Base-by-base conservation (phyloP, 2,329 filamentous ascomycete genomes). In the Cucurbitaria berberidis region DNA sequence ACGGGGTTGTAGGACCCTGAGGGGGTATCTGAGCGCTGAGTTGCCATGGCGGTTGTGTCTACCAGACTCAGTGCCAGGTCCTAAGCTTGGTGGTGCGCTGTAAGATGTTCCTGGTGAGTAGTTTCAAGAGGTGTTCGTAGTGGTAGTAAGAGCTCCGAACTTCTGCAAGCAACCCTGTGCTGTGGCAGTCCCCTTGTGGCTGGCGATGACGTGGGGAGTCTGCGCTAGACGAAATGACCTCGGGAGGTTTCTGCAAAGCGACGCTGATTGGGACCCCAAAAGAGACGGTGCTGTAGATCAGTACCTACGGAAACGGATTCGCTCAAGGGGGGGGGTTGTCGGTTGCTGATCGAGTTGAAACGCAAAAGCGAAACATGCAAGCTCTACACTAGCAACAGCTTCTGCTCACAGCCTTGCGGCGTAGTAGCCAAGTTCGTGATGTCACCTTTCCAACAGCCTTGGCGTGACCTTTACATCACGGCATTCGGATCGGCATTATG, bases 1-100 rank as follows among this genome's bases (percentile, higher is more conserved):
- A 78, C 71, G n/a, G 69, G 63, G 63, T 72, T 70, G 69, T 75
- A 78, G 34, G 60, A 57, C 43, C 51, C 58, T 26, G 63, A 59
- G 22, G 67, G 66, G 19, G 66, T 72, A 30, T 67, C 55, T 45
- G 70, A 62, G 40, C 66, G 62, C 24, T 60, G 62, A 22, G 64
- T 53, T 39, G 67, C 63, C 69, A 73, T 72, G 53, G 49, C 35
- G 51, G 36, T 16, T 21, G 24, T 21, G 21, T 19, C 35, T 24
- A 36, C 22, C 47, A 38, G 48, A 38, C 35, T 36, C 34, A 32
- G 32, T 49, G 44, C 45, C 48, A 44, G 41, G 24, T 51, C 13
- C 46, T 52, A 16, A 35, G 34, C 48, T 21, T 26, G 24, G 44
- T 35, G 44, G 34, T 54, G 26, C 38, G 41, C 47, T 34, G 48